These are phyloP conservation scores for Rhizoclosmatium globosum DNA, from an alignment of 192 early-diverging fungal species.

Conservation along the genomic window DNA sequence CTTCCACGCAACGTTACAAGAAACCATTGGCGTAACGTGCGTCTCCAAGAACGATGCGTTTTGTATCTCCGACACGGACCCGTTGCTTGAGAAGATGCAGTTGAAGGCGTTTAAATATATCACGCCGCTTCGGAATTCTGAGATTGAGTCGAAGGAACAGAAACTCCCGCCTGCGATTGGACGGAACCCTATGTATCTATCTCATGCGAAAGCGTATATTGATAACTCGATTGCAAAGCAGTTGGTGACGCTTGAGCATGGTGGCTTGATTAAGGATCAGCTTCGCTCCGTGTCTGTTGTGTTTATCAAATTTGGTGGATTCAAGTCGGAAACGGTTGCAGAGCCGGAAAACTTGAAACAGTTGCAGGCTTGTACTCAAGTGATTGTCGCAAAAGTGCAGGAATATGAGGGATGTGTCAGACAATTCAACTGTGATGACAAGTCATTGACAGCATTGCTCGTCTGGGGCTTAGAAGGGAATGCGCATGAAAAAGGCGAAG, in stretches of 20 bases:
- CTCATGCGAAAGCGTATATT: conserved; percentile 11
- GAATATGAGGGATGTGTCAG: conserved; percentile 26
- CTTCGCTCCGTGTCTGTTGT: conserved; percentile 27
- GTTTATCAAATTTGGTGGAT: conserved; percentile 29
- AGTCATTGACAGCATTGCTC: conserved; percentile 32
- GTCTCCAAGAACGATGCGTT: background rate
- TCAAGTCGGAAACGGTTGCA: conserved; percentile 9
- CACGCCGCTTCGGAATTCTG: background rate
- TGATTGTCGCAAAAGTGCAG: conserved; percentile 18
- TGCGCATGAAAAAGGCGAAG: conserved; percentile 37
- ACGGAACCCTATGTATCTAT: background rate
- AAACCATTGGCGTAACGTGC: conserved; percentile 8
- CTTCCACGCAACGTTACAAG: background rate
- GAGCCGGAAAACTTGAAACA: conserved; percentile 16
- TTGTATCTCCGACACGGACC: background rate
- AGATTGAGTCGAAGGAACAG: background rate
- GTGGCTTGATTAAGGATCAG: conserved; percentile 17
- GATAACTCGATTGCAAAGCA: conserved; percentile 18
- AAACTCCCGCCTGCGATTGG: background rate
- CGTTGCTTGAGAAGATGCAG: background rate
- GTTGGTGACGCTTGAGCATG: background rate
- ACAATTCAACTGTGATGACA: conserved; percentile 43
- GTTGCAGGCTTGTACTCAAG: background rate
- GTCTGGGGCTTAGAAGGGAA: conserved; percentile 34
- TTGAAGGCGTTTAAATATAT: conserved; percentile 7